These are phyloP conservation scores for Tylopilus sp. DNA, from an alignment of 768 basidiomycete genomes.

Conservation along the genomic window DNA sequence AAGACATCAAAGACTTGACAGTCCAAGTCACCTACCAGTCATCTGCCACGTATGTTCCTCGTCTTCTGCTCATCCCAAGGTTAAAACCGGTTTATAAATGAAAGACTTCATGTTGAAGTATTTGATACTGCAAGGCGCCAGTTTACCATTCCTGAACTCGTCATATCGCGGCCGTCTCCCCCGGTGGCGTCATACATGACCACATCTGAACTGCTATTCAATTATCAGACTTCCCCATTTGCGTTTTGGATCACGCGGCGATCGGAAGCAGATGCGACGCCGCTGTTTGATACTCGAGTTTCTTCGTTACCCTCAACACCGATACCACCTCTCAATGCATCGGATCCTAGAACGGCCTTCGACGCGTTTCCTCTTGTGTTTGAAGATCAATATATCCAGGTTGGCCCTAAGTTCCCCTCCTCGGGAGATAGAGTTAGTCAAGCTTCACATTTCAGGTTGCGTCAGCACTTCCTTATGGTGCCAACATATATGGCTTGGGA, in stretches of 20 bases:
- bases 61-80: background rate
- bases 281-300: conserved; percentile 67
- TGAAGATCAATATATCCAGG: conserved; percentile 76
- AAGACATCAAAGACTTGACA: conserved; percentile 52
- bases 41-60: conserved; percentile 37
- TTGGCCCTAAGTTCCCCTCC: conserved; percentile 13
- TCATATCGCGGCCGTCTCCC: conserved; percentile 40
- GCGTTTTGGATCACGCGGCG: conserved; percentile 77
- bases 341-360: conserved; percentile 50
- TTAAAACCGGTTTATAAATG: background rate
- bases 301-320: conserved; percentile 57
- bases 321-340: conserved; percentile 45
- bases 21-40: conserved; percentile 64
- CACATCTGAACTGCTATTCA: conserved; percentile 62
- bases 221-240: conserved; percentile 61
- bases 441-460: conserved; percentile 42
- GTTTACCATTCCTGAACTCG: conserved; percentile 58
- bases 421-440: background rate
- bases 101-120: conserved; percentile 64
- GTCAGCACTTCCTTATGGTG: conserved; percentile 57
- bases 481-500: conserved; percentile 77
- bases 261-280: conserved; percentile 47
- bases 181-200: conserved; percentile 32
- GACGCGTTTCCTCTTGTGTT: conserved; percentile 68
- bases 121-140: conserved; percentile 56